Evolutionary conservation across 2,329 filamentous ascomycete species (phyloP).

Genomic region (Neofusicoccum umdonicola): DNA sequence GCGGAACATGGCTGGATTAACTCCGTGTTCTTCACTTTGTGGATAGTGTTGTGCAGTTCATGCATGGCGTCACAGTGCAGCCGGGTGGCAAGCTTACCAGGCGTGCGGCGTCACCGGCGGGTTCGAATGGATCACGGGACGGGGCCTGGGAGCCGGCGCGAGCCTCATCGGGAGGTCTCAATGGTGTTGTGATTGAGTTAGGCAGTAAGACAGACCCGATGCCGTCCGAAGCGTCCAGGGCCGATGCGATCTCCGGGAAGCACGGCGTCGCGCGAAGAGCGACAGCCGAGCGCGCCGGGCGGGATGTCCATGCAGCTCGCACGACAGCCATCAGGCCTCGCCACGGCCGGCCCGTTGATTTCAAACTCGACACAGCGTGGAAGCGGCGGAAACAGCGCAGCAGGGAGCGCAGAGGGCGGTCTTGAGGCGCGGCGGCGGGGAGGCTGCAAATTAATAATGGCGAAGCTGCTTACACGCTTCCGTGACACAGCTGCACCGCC

Average conservation of each 20-base stretch:
- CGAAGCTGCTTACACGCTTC: background rate
- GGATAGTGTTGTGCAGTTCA: background rate
- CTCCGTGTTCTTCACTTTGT: background rate
- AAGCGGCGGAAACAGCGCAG: too few species aligned
- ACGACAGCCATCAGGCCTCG: background rate
- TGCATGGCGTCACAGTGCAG: background rate
- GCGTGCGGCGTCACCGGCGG: background rate
- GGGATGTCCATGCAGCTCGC: background rate
- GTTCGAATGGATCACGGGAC: background rate
- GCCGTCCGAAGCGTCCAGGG: background rate
- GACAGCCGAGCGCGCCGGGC: background rate
- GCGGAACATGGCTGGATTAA: background rate
- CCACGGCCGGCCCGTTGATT: background rate
- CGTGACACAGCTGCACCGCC: background rate
- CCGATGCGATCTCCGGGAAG: background rate
- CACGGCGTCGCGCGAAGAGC: background rate
- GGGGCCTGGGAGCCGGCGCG: too few species aligned
- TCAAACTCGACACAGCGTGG: background rate
- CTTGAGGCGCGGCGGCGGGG: background rate
- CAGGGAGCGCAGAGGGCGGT: too few species aligned
- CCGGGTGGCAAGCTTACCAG: background rate
- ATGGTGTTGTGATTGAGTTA: background rate
- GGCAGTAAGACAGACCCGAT: background rate
- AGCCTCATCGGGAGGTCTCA: background rate
- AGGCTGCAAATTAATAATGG: background rate